These are phyloP conservation scores for Kodamaea leandrae DNA, from an alignment of 805 yeast species.

Conservation along the genomic window DNA sequence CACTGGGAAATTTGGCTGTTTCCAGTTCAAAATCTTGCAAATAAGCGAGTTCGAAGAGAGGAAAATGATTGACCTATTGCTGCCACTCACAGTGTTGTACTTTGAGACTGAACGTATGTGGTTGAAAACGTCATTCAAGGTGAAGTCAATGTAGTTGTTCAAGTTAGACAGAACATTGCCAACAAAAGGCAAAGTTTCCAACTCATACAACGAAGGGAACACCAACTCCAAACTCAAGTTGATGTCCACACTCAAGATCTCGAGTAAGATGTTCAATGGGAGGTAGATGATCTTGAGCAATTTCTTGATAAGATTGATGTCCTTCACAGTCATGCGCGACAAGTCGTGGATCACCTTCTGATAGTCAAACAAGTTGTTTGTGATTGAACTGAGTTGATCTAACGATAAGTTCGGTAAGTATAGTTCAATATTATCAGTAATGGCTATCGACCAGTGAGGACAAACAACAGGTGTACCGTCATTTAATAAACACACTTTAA, in stretches of 20 bases:
- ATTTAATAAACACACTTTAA: constrained; percentile 65
- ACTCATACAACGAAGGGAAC: constrained; percentile 61
- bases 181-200: constrained; percentile 38
- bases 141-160: constrained; percentile 72
- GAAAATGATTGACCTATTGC: constrained; percentile 68
- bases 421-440: constrained; percentile 50
- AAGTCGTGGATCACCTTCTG: constrained; percentile 38
- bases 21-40: constrained; percentile 96
- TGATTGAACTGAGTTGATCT: constrained; percentile 41
- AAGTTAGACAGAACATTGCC: constrained; percentile 49
- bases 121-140: constrained; percentile 68
- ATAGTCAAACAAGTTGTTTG: constrained; percentile 40
- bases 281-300: constrained; percentile 50
- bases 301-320: constrained; percentile 40
- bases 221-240: constrained; percentile 73
- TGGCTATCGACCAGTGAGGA: constrained; percentile 59
- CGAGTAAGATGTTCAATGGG: constrained; percentile 59
- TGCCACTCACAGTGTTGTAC: constrained; percentile 14
- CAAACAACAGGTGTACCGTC: constrained; percentile 88
- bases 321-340: constrained; percentile 34
- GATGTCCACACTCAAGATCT: constrained; percentile 53
- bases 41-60: constrained; percentile 83
- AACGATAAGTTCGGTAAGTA: constrained; percentile 61
- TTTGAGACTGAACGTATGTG: constrained; percentile 57
- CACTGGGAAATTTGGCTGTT: constrained; percentile 97